Base-by-base conservation (phyloP, 176 grass and related monocot species). In the Phoenix roebelenii region DNA sequence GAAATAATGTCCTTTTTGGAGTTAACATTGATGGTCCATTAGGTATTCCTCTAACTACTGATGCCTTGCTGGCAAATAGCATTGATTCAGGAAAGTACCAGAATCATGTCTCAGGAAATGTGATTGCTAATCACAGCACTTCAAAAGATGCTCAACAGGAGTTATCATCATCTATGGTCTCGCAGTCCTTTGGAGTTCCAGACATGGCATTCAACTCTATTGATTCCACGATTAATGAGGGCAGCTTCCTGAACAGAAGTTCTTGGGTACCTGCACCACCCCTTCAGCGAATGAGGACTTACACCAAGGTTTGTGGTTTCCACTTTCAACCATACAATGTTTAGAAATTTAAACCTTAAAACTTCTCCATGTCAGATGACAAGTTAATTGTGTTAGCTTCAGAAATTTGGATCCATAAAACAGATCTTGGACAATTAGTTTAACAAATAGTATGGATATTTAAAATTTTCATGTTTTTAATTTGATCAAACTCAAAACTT, bases 181-280 rank as follows among this genome's bases (percentile, higher is more conserved):
- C 78, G 23, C 81, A 82, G 56, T 72, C 86, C 72, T 85, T 89
- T 75, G 86, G 86, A 51, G 74, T 85, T 69, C 77, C 74, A 61
- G 81, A 89, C 61, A 76, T 89, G 63, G 71, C 81, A 66, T 89
- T 89, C 59, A 85, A 85, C 70, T 85, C 86, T 78, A 89, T 89
- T 72, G 82, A 82, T 85, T 85, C 86, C 51, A 66, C 86, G 61
- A 65, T 79, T 55, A 89, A 78, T 65, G 81, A 89, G 48, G 64
- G 59, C 54, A 23, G 63, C n/a, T 85, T 82, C 55, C 78, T 85
- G 69, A 80, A 77, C 48, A 82, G 35, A 69, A 85, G 72, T 72
- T 82, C 81, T 7, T 57, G 71, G 72, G 55, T 57, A 65, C 51
- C 81, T 23, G 78, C 77, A 54, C 81, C 77, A 49, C 61, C 74